phyloP scores from a whole-genome alignment of 768 basidiomycete species.

The Epithele typhae region DNA sequence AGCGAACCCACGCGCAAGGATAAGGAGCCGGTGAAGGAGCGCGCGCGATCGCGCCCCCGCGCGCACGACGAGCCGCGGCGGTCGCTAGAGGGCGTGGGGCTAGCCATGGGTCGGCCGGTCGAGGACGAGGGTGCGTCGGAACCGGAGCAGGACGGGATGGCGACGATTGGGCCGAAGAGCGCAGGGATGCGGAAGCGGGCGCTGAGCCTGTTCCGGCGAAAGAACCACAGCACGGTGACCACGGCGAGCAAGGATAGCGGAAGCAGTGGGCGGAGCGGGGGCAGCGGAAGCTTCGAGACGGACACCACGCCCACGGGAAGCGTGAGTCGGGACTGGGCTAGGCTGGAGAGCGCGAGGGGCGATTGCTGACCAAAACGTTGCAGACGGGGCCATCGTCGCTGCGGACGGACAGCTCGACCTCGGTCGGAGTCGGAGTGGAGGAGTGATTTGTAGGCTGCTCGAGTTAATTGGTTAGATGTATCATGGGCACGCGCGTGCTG shows the following conservation, averaged over 20 bases:
- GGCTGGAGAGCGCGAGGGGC: no score
- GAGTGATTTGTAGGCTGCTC: no score
- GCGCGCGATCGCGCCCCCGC: no score
- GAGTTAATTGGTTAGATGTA: no score
- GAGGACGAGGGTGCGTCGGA: no score
- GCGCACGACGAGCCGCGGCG: no score
- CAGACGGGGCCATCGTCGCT: neutral
- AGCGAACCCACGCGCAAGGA: neutral
- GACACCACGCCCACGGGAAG: constrained; percentile 1
- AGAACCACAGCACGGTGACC: constrained; percentile 12
- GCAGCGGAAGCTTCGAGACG: constrained; percentile 17
- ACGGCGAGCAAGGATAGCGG: neutral
- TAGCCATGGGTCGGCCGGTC: no score
- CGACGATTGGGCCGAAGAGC: constrained; percentile 2
- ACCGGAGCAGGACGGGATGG: constrained; percentile 13
- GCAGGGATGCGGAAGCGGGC: constrained; percentile 13
- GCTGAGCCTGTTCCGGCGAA: constrained; percentile 24
- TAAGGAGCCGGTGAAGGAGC: no score
- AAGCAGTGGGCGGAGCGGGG: neutral
- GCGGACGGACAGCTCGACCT: constrained; percentile 5
- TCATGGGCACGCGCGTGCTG: no score
- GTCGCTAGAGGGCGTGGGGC: no score
- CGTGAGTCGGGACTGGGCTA: neutral
- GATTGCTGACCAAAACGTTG: no score
- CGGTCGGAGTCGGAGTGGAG: no score